A percentile compares a stretch with the other conserved stretches of the same genome.
Conservation (phyloP, 2,329 filamentous ascomycete genomes). For the Drechslerella dactyloides region DNA sequence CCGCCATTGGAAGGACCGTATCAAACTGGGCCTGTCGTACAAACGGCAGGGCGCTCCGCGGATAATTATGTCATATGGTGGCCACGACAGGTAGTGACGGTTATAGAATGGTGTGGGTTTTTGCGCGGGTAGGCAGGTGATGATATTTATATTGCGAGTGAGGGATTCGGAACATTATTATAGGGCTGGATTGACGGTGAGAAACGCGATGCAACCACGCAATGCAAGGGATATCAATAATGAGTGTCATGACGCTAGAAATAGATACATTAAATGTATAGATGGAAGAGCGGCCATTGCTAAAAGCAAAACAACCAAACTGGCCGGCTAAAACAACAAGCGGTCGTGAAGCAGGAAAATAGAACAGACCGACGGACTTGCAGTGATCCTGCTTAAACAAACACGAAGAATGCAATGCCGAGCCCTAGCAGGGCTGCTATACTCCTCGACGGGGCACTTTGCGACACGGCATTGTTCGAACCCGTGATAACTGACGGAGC, state of each 20-base stretch:
- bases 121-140: too few species aligned
- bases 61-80: too few species aligned
- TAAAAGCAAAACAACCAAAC: neutral
- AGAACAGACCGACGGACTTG: too few species aligned
- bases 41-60: neutral
- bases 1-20: constrained; percentile 31
- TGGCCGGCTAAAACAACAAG: neutral
- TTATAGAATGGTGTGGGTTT: too few species aligned
- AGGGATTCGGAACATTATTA: too few species aligned
- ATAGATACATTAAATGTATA: too few species aligned
- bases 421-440: constrained; percentile 13
- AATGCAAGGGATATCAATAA: constrained; percentile 36
- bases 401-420: constrained; percentile 19
- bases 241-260: constrained; percentile 13
- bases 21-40: neutral
- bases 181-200: too few species aligned
- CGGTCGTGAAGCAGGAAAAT: too few species aligned
- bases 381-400: constrained; percentile 4
- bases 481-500: constrained; percentile 39
- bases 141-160: too few species aligned
- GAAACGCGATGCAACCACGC: too few species aligned
- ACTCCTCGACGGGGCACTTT: constrained; percentile 8
- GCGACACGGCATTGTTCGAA: constrained; percentile 20
- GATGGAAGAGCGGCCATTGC: too few species aligned
- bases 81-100: too few species aligned